These are phyloP conservation scores for Fragosphaeria purpurea DNA, from an alignment of 2,329 filamentous ascomycete genomes.

Conservation along the genomic window DNA sequence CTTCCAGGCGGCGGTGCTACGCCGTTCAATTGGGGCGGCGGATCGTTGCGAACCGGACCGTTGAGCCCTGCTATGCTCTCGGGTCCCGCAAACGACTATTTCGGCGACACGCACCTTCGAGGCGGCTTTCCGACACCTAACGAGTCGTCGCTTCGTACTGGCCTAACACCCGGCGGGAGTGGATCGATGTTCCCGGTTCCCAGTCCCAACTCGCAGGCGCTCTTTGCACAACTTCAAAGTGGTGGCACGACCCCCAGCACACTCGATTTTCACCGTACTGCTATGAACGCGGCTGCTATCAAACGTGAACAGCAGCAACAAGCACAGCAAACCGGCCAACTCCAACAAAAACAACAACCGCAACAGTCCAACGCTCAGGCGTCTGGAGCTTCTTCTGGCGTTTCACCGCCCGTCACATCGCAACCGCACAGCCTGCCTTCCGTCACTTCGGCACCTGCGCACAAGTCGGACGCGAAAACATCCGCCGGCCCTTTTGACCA, in stretches of 20 bases:
- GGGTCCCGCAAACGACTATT: constrained; percentile 78
- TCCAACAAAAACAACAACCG: constrained; percentile 17
- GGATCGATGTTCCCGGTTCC: constrained; percentile 95
- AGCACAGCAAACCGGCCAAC: constrained; percentile 27
- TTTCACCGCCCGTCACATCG: constrained; percentile 29
- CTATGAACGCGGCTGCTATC: constrained; percentile 66
- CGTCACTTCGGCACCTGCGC: constrained; percentile 20
- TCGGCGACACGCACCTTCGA: constrained; percentile 67
- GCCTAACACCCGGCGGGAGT: constrained; percentile 85
- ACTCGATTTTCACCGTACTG: constrained; percentile 89
- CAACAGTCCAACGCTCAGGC: constrained; percentile 23
- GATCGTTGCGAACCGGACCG: constrained; percentile 82
- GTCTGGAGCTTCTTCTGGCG: constrained; percentile 17
- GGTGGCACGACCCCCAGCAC: constrained; percentile 83
- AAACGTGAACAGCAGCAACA: constrained; percentile 45
- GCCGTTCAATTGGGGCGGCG: constrained; percentile 68
- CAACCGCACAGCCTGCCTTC: constrained; percentile 44
- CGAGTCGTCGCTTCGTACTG: constrained; percentile 86
- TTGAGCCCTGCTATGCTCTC: constrained; percentile 96
- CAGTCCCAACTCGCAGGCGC: constrained; percentile 74
- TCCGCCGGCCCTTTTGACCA: constrained; percentile 66
- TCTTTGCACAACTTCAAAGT: constrained; percentile 69
- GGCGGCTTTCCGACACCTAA: constrained; percentile 90
- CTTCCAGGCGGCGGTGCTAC: constrained; percentile 63
- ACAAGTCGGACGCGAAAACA: constrained; percentile 41